Base-by-base conservation (phyloP, 2,329 filamentous ascomycete species). In the Ambrosiella xylebori region DNA sequence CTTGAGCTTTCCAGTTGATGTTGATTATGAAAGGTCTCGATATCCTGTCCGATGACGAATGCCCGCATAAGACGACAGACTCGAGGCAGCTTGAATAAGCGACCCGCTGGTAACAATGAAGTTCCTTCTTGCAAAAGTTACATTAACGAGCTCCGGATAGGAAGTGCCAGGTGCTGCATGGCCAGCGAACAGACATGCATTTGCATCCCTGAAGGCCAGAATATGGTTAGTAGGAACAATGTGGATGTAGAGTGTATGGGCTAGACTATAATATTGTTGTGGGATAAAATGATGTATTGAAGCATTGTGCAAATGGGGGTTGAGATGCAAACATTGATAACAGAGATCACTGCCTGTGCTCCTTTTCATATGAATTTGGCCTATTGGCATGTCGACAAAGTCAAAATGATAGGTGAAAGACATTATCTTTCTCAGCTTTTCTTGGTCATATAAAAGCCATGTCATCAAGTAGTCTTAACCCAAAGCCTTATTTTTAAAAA, bases 151-250 rank as follows among this genome's bases (percentile, higher is more conserved):
- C 9, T 7, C 17, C 35, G 47, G 27, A 51, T 7, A 51, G 47
- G 35, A 17, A 15, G 39, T n/a, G 37, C 53, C 53, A 55, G 53
- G 15, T 55, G 47, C 53, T 55, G 53, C 53, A 55, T 44, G 53
- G 53, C 37, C 39, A 54, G 51, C 51, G 40, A 55, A 55, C 13
- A 35, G 39, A 44, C 53, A 55, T 55, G 53, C 53, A 54, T 54
- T 15, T 38, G 52, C 35, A 54, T 54, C 52, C 52, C 35, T 51
- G 27, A 35, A 35, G 47, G n/a, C 11, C 27, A 2, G 47, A 35
- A 12, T 9, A 35, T 51, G 47, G 47, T 8, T 17, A 15, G 44
- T 47, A 11, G 47, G 47, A 51, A 36, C 5, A 51, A 27, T 51
- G 4, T 15, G 47, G 9, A 11, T n/a, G 47, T 27, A 19, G 47